These are phyloP conservation scores for Agrocybe praecox DNA, from an alignment of 768 basidiomycete species.

Conservation along the genomic window DNA sequence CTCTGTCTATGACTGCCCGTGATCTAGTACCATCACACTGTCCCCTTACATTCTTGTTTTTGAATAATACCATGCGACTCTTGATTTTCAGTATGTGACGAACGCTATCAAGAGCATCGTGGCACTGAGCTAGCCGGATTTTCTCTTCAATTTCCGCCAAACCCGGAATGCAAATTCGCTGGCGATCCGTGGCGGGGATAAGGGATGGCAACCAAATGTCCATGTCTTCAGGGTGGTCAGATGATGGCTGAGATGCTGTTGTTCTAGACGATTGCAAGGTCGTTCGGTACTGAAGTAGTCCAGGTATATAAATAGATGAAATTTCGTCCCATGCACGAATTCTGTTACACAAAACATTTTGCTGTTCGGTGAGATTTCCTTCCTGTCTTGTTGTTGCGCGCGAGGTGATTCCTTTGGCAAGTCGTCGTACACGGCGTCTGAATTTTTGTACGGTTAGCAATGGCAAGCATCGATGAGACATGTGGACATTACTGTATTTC, in stretches of 20 bases:
- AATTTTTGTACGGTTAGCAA: too few relatives aligned
- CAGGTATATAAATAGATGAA: conserved; percentile 11
- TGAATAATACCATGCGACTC: neutral
- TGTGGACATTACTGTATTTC: conserved; percentile 11
- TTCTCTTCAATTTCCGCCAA: conserved; percentile 1
- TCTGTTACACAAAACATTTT: conserved; percentile 4
- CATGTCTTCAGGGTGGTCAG: neutral
- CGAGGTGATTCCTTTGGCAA: conserved; percentile 7
- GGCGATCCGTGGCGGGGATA: neutral
- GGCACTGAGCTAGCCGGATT: conserved; percentile 9
- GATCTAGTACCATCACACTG: conserved; percentile 10
- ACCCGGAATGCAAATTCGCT: neutral
- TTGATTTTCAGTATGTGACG: neutral
- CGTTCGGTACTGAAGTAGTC: conserved; percentile 5
- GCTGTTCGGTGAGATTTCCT: conserved; percentile 8
- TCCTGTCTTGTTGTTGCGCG: conserved; percentile 1
- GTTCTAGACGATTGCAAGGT: neutral
- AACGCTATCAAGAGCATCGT: conserved; percentile 3
- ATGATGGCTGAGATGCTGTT: neutral
- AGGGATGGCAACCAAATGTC: conserved; percentile 6
- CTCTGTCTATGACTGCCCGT: conserved; percentile 3
- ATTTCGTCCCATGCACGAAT: conserved; percentile 13
- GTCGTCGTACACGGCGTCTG: conserved; percentile 6
- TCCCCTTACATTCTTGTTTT: conserved; percentile 8
- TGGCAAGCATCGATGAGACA: neutral